phyloP scores from a whole-genome alignment of 2,329 filamentous ascomycete genomes.

The Fusarium citri region DNA sequence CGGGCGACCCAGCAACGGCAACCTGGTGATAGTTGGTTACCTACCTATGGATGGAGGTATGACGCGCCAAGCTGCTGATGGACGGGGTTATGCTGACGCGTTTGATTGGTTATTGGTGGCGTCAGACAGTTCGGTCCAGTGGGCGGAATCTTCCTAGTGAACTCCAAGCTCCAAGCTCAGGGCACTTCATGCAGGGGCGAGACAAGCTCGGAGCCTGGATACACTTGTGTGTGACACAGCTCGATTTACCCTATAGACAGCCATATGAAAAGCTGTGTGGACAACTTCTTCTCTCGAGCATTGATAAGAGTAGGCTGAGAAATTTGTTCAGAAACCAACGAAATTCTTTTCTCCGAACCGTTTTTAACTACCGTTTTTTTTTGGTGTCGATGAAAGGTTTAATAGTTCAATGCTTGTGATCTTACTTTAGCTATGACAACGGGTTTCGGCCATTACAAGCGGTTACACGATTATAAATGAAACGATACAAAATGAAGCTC shows the following conservation, averaged over 20 bases:
- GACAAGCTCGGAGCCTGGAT: not conserved
- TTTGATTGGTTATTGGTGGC: slow-evolving; percentile 30
- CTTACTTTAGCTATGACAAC: not conserved
- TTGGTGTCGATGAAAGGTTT: not conserved
- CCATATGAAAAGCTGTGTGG: not conserved
- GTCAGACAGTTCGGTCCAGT: not conserved
- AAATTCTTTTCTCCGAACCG: not conserved
- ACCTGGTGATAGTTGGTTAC: slow-evolving; percentile 12
- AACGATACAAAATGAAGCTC: not conserved
- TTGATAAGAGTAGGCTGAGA: not conserved
- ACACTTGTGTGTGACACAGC: not conserved
- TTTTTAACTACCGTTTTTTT: not conserved
- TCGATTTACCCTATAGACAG: not conserved
- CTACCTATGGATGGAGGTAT: slow-evolving; percentile 5
- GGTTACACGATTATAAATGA: not conserved
- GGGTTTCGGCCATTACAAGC: not conserved
- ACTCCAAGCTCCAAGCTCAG: slow-evolving; percentile 10
- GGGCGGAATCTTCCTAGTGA: not conserved
- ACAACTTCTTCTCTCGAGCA: not conserved
- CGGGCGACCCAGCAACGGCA: slow-evolving; percentile 34
- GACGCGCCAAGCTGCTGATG: slow-evolving; percentile 35
- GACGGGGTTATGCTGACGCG: not conserved
- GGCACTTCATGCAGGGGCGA: not conserved
- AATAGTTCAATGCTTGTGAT: not conserved
- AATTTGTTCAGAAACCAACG: not conserved